Evolutionary conservation across 345 rosid species (phyloP).

Genomic region (Draba incana): DNA sequence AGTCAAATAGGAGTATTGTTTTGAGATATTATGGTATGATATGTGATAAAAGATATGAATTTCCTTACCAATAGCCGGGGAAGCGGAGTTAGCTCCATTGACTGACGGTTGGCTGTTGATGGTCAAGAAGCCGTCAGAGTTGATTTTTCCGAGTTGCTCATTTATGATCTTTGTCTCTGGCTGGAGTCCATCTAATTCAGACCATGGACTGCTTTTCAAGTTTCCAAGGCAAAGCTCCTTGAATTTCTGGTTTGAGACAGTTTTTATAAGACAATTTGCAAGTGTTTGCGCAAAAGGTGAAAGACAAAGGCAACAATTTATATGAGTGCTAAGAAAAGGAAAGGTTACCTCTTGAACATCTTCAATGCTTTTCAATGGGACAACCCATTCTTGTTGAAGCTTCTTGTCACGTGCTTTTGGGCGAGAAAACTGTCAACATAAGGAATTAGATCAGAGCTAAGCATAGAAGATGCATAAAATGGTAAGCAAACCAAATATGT

Average conservation of each 20-base stretch:
- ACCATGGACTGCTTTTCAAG: conserved; percentile 90
- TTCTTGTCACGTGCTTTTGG: conserved; percentile 89
- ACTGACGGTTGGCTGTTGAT: conserved; percentile 98
- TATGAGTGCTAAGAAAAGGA: conserved; percentile 1
- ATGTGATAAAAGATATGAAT: background rate
- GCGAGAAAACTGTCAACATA: conserved; percentile 38
- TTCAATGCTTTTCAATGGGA: conserved; percentile 64
- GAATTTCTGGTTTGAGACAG: conserved; percentile 68
- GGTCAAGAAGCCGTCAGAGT: conserved; percentile 84
- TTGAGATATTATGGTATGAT: background rate
- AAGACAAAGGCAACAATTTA: background rate
- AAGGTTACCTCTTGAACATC: conserved; percentile 77
- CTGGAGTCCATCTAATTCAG: conserved; percentile 90
- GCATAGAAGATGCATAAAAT: conserved; percentile 5
- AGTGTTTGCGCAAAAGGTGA: conserved; percentile 24
- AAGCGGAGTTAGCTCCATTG: conserved; percentile 82
- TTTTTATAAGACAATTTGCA: conserved; percentile 20
- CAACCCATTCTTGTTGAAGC: conserved; percentile 86
- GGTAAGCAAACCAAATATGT: conserved; percentile 14
- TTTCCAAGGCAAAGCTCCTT: conserved; percentile 77
- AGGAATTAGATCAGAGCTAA: conserved; percentile 12
- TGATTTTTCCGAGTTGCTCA: conserved; percentile 81
- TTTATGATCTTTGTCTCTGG: conserved; percentile 93
- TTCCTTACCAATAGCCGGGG: conserved; percentile 73
- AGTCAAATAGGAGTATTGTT: no score